Conservation (phyloP, 768 basidiomycete genomes). For the Auriscalpium vulgare region DNA sequence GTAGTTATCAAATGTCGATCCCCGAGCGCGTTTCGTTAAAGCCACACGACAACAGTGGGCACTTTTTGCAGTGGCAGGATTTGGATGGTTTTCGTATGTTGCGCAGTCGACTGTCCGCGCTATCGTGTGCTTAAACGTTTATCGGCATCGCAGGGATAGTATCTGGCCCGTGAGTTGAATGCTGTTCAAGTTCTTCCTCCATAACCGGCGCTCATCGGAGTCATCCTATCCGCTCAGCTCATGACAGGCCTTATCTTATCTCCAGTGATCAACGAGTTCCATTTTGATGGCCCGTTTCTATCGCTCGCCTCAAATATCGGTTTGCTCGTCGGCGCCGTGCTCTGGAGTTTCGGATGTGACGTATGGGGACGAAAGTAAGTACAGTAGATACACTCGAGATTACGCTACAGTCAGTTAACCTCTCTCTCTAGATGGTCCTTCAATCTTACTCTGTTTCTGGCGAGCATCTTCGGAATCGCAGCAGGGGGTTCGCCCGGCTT, state of each 20-base stretch:
- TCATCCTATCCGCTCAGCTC: neutral
- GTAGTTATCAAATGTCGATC: constrained; percentile 1
- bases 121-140: neutral
- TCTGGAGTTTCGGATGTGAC: constrained; percentile 43
- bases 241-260: constrained; percentile 26
- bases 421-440: constrained; percentile 34
- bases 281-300: constrained; percentile 38
- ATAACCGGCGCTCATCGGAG: neutral
- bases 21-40: neutral
- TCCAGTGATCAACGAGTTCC: constrained; percentile 42
- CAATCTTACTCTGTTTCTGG: constrained; percentile 47
- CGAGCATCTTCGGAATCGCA: constrained; percentile 44
- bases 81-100: constrained; percentile 70
- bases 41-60: constrained; percentile 35
- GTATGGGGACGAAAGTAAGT: constrained; percentile 42
- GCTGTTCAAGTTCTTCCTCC: neutral
- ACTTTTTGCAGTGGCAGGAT: constrained; percentile 60
- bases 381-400: neutral
- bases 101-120: neutral
- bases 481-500: constrained; percentile 42
- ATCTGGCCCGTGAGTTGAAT: constrained; percentile 55
- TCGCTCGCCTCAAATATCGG: constrained; percentile 46
- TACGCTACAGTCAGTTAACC: neutral
- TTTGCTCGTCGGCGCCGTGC: constrained; percentile 39
- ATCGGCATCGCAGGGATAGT: constrained; percentile 42